Evolutionary conservation across 1,284 basidiomycete genomes (phyloP), one percentile per base, ranked within the genome.

Genomic region (Trichosporon faecale): DNA sequence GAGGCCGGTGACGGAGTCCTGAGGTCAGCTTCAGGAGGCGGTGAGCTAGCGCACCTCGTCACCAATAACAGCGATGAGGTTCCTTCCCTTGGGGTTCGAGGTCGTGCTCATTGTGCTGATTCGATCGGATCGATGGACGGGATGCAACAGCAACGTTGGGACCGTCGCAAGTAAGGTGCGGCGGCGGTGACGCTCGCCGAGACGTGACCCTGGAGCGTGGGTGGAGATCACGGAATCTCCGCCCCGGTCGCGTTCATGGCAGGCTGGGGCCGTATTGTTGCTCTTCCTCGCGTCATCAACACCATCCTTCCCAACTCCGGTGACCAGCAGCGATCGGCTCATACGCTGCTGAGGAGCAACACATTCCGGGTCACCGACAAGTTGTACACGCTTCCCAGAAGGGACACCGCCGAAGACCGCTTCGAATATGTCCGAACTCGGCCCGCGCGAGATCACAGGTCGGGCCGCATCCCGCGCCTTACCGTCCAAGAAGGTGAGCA

Each of bases 1-100:
- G 21, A 97, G 87, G 52, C 95, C 95, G 0, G 95, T 98, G 73
- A 98, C 92, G 1, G 95, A 94, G 85, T 98, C 95, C 95, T 97
- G 78, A 25, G 44, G 37, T 70, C 33, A 67, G 69, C 29, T 35
- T 5, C 33, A 9, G 29, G 40, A 5, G 25, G 16, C 8, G 49
- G 55, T 33, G 4, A 12, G 16, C 44, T 9, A 65, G 49, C 85
- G 66, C 76, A 94, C 94, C 86, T 98, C 95, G 83, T 98, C 95
- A 52, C 95, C 95, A 73, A 98, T 97, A 77, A 95, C 93, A 33
- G 95, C 94, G 65, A 98, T 44, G 16, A 66, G 40, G 49, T 33
- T 91, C 68, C 95, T 88, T 82, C 95, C 93, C 84, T 93, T 93
- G 85, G 79, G 79, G 70, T 80, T 81, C 37, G 70, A 65, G 1